Conservation (phyloP, 768 basidiomycete genomes). For the Tylopilus cervinicoccineus region DNA sequence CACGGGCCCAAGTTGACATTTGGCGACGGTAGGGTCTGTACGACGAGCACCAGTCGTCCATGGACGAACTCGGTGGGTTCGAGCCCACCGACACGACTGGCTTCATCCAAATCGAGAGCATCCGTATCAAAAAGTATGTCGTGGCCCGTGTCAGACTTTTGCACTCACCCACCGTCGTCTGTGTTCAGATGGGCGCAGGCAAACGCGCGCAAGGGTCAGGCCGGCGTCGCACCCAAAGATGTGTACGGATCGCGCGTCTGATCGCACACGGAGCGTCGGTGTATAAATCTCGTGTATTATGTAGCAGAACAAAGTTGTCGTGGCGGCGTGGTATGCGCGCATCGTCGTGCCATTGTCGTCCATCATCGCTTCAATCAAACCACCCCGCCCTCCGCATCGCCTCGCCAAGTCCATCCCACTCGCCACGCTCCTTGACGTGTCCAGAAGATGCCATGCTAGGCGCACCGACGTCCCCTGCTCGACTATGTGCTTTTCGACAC, state of each 20-base stretch:
- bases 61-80: constrained; percentile 99
- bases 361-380: constrained; percentile 48
- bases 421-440: constrained; percentile 36
- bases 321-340: background rate
- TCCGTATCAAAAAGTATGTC: constrained; percentile 93
- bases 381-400: constrained; percentile 76
- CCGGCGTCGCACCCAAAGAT: constrained; percentile 70
- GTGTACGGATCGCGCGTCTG: constrained; percentile 69
- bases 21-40: constrained; percentile 69
- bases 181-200: constrained; percentile 75
- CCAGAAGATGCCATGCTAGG: constrained; percentile 13
- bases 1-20: too few species aligned
- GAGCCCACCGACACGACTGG: constrained; percentile 94
- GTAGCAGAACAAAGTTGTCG: too few species aligned
- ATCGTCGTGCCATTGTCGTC: too few species aligned
- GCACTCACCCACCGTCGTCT: background rate
- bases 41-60: constrained; percentile 91
- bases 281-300: background rate
- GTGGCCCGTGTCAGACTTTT: background rate
- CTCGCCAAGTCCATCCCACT: constrained; percentile 65
- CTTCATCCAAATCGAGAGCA: constrained; percentile 96
- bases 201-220: constrained; percentile 80
- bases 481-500: constrained; percentile 55
- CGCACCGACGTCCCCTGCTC: background rate
- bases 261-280: background rate